phyloP scores from a whole-genome alignment of 306 rosid species.

The Inga leiocalycina region DNA sequence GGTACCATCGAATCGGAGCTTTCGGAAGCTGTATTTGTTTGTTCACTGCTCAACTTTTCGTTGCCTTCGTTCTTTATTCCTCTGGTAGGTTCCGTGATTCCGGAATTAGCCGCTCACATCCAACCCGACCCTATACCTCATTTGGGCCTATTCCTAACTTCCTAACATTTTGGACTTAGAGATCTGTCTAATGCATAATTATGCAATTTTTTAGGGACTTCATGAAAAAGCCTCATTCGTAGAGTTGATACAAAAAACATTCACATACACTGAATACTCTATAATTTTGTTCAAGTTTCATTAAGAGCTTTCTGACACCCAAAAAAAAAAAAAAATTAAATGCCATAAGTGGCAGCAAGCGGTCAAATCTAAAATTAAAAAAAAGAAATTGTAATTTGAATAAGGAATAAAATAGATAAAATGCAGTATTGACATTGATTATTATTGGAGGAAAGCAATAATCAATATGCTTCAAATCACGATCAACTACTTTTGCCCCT shows the following conservation, averaged over 20 bases:
- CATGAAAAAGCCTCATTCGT: background rate
- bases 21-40: background rate
- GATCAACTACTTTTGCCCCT: background rate
- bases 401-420: background rate
- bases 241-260: no score
- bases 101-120: background rate
- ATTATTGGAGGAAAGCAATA: background rate
- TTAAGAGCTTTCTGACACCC: no score
- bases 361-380: no score
- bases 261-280: no score
- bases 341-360: background rate
- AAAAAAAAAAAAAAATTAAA: background rate
- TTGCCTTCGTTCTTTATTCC: background rate
- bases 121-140: background rate
- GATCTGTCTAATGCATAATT: background rate
- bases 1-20: constrained; percentile 39
- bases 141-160: background rate
- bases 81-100: background rate
- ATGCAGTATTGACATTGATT: background rate
- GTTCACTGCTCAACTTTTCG: background rate
- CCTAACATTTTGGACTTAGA: background rate
- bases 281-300: no score
- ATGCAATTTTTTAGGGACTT: background rate
- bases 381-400: background rate
- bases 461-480: background rate